Evolutionary conservation across 1,139 yeast species (phyloP), one percentile per base, ranked within the genome.

Genomic region (Yamadazyma trypodendri): DNA sequence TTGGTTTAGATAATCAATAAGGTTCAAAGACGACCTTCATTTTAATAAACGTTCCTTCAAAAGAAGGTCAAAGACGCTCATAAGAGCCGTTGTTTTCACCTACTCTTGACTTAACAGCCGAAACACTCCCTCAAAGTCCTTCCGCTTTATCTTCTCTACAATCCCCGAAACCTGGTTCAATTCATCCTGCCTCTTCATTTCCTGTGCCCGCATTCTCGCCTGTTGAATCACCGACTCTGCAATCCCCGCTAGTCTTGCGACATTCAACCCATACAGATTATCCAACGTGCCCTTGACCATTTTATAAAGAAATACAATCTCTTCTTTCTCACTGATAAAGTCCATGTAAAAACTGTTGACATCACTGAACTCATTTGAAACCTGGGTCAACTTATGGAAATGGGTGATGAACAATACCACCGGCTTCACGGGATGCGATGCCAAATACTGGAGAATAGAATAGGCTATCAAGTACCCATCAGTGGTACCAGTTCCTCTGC

Each of bases 381-480:
- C 65, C 5, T 68, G 63, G 40, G 81, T 77, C 22, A 89, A 64
- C 14, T 79, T 74, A n/a, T 94, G 92, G 56, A 82, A 90, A 60
- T 90, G 97, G 0, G 97, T 90, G 20, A 90, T 87, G 59, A 89
- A 90, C 16, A 90, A 58, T 0, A 85, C 74, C 31, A 85, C 61
- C 0, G 92, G 83, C 29, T 71, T 52, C 5, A 61, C 63, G 0
- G 63, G 51, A 14, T 56, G 55, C 22, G 65, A 67, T 3, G 81
- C 61, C 37, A 89, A 72, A 49, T 85, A 81, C 40, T 77, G 72
- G 41, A 92, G 63, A 2, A 92, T 82, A 0, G 95, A 71, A 53
- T 81, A 77, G 0, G 97, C 97, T 24, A 92, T 80, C 0, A 95
- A 80, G 25, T 84, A 83, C 0, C 98, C 98, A 61, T 92, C 98